Evolutionary conservation across 805 yeast genomes (phyloP).

Genomic region (Cyberlindnera veronae): DNA sequence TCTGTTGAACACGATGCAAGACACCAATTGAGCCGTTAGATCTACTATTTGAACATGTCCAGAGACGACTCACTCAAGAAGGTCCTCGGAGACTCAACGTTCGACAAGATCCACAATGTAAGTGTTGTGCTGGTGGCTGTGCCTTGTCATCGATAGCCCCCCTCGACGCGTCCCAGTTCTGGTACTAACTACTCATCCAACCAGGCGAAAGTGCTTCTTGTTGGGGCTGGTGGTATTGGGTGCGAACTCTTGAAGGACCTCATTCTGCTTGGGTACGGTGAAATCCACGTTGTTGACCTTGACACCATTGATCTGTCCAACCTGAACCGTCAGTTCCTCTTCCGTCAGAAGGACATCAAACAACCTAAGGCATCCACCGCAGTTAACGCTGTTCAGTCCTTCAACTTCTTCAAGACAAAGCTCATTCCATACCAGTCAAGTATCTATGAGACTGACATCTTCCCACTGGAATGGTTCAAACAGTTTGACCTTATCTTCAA

Average conservation of each 20-base stretch:
- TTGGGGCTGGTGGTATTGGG: constrained; percentile 97
- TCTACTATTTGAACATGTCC: constrained; percentile 13
- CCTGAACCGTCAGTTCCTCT: constrained; percentile 88
- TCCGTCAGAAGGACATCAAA: constrained; percentile 85
- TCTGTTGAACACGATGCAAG: too few species aligned
- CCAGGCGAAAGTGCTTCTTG: constrained; percentile 62
- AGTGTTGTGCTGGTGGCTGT: not conserved
- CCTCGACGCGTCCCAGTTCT: not conserved
- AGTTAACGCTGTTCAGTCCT: constrained; percentile 70
- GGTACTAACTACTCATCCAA: not conserved
- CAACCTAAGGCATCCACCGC: constrained; percentile 86
- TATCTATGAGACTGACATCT: constrained; percentile 70
- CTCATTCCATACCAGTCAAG: constrained; percentile 82
- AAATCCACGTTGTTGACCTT: constrained; percentile 87
- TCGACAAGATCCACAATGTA: constrained; percentile 14
- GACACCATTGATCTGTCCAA: constrained; percentile 94
- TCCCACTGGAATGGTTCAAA: constrained; percentile 72
- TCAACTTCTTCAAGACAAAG: constrained; percentile 59
- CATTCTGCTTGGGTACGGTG: constrained; percentile 76
- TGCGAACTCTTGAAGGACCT: constrained; percentile 85
- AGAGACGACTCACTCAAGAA: constrained; percentile 17
- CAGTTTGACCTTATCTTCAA: constrained; percentile 81
- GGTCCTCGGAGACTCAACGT: constrained; percentile 17
- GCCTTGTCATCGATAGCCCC: not conserved
- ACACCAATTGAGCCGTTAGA: too few species aligned